A percentile compares a stretch with the other conserved stretches of the same genome.
These are phyloP conservation scores for Fraxinus americana DNA, from an alignment of 257 asterid species.

Conservation along the genomic window DNA sequence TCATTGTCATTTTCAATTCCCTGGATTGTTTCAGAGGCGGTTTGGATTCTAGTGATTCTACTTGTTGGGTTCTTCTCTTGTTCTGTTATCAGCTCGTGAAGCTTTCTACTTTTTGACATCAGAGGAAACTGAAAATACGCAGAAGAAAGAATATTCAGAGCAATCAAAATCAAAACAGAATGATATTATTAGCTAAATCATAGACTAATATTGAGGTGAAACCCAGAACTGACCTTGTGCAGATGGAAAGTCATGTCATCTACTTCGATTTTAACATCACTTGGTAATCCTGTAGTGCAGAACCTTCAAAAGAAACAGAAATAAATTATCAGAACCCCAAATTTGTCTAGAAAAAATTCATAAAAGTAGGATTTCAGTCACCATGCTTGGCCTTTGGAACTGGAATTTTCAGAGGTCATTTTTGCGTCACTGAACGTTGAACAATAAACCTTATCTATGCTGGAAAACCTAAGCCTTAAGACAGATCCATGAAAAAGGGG, in stretches of 20 bases:
- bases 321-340: neutral
- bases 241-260: slow-evolving; percentile 92
- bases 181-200: neutral
- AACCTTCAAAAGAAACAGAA: slow-evolving; percentile 56
- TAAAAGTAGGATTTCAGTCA: slow-evolving; percentile 22
- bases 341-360: neutral
- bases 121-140: slow-evolving; percentile 69
- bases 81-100: slow-evolving; percentile 83
- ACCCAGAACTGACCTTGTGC: slow-evolving; percentile 59
- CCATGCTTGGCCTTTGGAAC: slow-evolving; percentile 96
- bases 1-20: slow-evolving; percentile 42
- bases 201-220: neutral
- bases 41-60: slow-evolving; percentile 41
- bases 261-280: slow-evolving; percentile 78
- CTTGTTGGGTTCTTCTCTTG: slow-evolving; percentile 50
- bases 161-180: neutral
- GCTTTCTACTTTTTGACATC: slow-evolving; percentile 87
- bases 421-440: neutral
- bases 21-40: slow-evolving; percentile 28
- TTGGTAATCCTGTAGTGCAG: slow-evolving; percentile 94
- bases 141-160: neutral
- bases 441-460: slow-evolving; percentile 11
- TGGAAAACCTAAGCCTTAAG: slow-evolving; percentile 13
- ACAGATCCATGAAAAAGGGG: slow-evolving; percentile 48
- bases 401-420: slow-evolving; percentile 72